Conservation (phyloP, 2,329 filamentous ascomycete genomes). For the Xylariaceae sp. region DNA sequence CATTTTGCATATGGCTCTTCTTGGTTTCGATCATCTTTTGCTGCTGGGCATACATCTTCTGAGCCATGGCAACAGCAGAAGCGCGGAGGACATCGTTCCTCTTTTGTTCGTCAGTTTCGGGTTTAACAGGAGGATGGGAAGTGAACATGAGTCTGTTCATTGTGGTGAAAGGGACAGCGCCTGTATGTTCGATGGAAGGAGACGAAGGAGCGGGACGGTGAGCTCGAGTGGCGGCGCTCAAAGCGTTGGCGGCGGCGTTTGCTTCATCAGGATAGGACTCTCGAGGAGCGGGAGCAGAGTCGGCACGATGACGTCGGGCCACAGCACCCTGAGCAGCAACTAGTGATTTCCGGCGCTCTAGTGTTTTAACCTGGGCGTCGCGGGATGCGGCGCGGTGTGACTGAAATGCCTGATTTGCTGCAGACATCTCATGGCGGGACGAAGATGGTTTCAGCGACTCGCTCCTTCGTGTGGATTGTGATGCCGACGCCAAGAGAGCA, state of each 20-base stretch:
- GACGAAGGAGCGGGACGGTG: slow-evolving; percentile 49
- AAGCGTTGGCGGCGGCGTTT: slow-evolving; percentile 63
- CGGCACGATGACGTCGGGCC: slow-evolving; percentile 60
- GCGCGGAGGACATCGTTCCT: slow-evolving; percentile 72
- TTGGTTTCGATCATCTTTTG: slow-evolving; percentile 57
- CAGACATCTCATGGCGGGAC: slow-evolving; percentile 57
- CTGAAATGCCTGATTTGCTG: slow-evolving; percentile 66
- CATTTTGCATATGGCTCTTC: slow-evolving; percentile 36
- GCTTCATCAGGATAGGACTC: slow-evolving; percentile 54
- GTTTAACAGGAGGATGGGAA: slow-evolving; percentile 67
- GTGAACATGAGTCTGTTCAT: slow-evolving; percentile 76
- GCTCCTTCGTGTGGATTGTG: slow-evolving; percentile 48
- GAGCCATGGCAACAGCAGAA: slow-evolving; percentile 86
- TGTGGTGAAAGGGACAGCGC: slow-evolving; percentile 65
- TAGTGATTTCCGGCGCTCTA: slow-evolving; percentile 64
- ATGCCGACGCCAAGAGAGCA: slow-evolving; percentile 69
- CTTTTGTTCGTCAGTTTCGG: slow-evolving; percentile 71
- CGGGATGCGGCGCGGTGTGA: slow-evolving; percentile 43
- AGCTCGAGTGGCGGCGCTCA: slow-evolving; percentile 70
- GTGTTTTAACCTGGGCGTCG: slow-evolving; percentile 41
- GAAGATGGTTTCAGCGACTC: slow-evolving; percentile 51
- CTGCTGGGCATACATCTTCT: slow-evolving; percentile 75
- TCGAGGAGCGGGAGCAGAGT: slow-evolving; percentile 54
- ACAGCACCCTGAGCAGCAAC: slow-evolving; percentile 77
- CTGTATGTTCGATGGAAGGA: slow-evolving; percentile 55